Evolutionary conservation across 345 rosid genomes (phyloP).

Genomic region (Dovyalis caffra): DNA sequence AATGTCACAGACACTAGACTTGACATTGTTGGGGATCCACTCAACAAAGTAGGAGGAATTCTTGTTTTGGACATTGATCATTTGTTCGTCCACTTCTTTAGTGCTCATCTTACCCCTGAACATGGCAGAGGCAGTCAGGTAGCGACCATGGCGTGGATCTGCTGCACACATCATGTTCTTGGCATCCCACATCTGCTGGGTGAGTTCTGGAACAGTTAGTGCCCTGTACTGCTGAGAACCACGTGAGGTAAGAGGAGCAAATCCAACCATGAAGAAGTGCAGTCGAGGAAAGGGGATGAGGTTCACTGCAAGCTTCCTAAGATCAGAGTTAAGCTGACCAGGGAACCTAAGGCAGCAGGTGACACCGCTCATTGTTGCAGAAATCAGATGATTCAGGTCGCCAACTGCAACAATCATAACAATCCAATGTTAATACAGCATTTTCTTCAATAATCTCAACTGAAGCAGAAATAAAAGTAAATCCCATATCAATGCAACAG

Average conservation of each 20-base stretch:
- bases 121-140: conserved; percentile 26
- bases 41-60: conserved; percentile 25
- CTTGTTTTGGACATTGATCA: conserved; percentile 28
- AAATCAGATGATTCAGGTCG: conserved; percentile 24
- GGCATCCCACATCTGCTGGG: conserved; percentile 28
- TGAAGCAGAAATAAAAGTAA: background rate
- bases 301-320: conserved; percentile 28
- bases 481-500: background rate
- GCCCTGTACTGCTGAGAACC: conserved; percentile 27
- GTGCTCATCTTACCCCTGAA: conserved; percentile 32
- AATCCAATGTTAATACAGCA: background rate
- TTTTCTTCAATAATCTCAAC: background rate
- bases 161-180: conserved; percentile 31
- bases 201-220: conserved; percentile 21
- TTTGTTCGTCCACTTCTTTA: conserved; percentile 25
- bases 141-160: conserved; percentile 24
- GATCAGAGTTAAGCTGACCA: conserved; percentile 26
- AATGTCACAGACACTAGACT: conserved; percentile 24
- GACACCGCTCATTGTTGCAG: conserved; percentile 30
- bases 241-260: conserved; percentile 25
- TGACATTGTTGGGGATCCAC: conserved; percentile 27
- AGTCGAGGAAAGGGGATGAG: conserved; percentile 24
- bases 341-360: conserved; percentile 29
- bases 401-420: conserved; percentile 15
- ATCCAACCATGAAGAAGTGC: conserved; percentile 27